A percentile compares a stretch with the other conserved stretches of the same genome.
phyloP scores from a whole-genome alignment of 73 alveolate genomes.

The Breviolum minutum region DNA sequence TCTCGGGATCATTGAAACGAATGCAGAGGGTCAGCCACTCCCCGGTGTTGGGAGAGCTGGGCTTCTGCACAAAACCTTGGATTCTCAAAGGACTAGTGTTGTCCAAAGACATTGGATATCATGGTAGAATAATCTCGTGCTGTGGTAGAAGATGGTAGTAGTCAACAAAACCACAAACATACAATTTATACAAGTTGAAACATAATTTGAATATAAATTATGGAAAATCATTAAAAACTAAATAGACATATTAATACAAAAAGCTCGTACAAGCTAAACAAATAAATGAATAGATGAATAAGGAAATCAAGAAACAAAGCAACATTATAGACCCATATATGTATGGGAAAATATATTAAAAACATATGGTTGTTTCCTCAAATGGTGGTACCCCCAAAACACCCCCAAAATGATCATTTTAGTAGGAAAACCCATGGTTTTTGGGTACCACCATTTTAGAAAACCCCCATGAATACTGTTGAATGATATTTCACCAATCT shows the following conservation, averaged over 20 bases:
- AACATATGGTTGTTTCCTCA: too few relatives aligned
- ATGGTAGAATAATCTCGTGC: background rate
- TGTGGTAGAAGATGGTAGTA: too few relatives aligned
- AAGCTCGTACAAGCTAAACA: too few relatives aligned
- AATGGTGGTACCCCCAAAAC: too few relatives aligned
- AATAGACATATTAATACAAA: background rate
- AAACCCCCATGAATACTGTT: too few relatives aligned
- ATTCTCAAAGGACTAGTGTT: background rate
- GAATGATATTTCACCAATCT: too few relatives aligned
- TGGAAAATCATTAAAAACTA: background rate
- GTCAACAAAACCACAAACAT: too few relatives aligned
- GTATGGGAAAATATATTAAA: background rate
- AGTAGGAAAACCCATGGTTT: too few relatives aligned
- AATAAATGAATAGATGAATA: too few relatives aligned
- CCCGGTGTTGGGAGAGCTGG: constrained; percentile 84
- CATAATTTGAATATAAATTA: background rate
- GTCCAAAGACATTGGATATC: background rate
- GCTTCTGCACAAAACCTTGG: constrained; percentile 85
- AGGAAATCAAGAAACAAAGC: background rate
- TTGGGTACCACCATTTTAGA: too few relatives aligned
- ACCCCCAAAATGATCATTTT: too few relatives aligned
- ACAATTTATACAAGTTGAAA: background rate
- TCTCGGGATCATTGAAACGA: constrained; percentile 46
- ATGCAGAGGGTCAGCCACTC: constrained; percentile 84
- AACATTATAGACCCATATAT: background rate